Evolutionary conservation across 306 rosid species (phyloP), one percentile per base, ranked within the genome.

Genomic region (Vigna hirtella): DNA sequence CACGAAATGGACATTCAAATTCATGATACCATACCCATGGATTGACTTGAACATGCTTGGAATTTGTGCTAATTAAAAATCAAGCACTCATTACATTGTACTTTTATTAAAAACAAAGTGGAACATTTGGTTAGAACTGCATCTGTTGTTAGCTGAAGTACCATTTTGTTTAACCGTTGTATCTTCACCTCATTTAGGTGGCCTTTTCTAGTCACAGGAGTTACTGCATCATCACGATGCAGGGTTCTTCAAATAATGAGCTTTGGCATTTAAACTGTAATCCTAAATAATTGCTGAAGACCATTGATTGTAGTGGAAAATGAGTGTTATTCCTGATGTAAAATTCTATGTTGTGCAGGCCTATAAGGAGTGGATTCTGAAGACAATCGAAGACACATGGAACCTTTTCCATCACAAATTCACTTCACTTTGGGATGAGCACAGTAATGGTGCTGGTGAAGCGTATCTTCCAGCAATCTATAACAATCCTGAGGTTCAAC

Each of bases 341-440:
- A 77, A 66, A 76, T 49, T 59, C 6, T 53, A 30, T 66, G 48
- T 83, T 42, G 22, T 83, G 82, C 83, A 89, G 97, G 80, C 87
- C 68, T 92, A 88, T 77, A 91, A 91, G 86, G 95, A 85, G 83
- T 95, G 97, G 96, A 88, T 95, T 83, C 89, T 95, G 66, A 95
- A 83, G 89, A 86, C 89, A 49, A 81, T 91, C 6, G 93, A 85
- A 84, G 97, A 89, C 17, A 89, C 88, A 30, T 95, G 97, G 99
- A 88, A 86, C 80, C 91, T 88, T 74, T 92, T 92, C 73, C 78
- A 79, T n/a, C 59, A 64, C 38, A 93, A 93, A 79, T 88, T 95
- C 73, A 66, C 81, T 43, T 87, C 82, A 49, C 93, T 95, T 22
- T 93, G 98, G 99, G 90, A 92, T 12, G 79, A 86, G 68, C 86